Base-by-base conservation (phyloP, 164 flowering plant genomes). In the Brasenia schreberi region DNA sequence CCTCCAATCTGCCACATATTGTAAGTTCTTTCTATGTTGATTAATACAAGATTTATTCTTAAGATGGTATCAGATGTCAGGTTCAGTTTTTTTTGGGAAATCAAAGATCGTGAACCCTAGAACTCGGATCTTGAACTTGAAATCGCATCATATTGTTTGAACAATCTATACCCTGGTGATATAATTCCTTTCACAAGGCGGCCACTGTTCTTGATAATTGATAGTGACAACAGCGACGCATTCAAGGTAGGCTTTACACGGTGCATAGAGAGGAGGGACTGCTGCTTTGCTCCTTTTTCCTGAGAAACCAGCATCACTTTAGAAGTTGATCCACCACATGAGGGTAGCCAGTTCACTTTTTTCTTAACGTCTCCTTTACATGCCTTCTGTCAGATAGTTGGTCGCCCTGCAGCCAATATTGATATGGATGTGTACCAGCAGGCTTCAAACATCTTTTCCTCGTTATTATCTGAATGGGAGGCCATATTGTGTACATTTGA, bases 181-280 rank as follows among this genome's bases (percentile, higher is more conserved):
- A n/a, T n/a, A n/a, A n/a, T n/a, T n/a, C n/a, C n/a, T n/a, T n/a
- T n/a, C n/a, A n/a, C n/a, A n/a, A n/a, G n/a, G n/a, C n/a, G n/a
- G n/a, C n/a, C n/a, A n/a, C n/a, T n/a, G n/a, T n/a, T n/a, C n/a
- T n/a, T n/a, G n/a, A n/a, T n/a, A n/a, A n/a, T n/a, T n/a, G n/a
- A n/a, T n/a, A n/a, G n/a, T n/a, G n/a, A n/a, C n/a, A n/a, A n/a
- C n/a, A n/a, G n/a, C n/a, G n/a, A n/a, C n/a, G n/a, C n/a, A n/a
- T n/a, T n/a, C n/a, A n/a, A n/a, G n/a, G n/a, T n/a, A 94, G 99
- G 88, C 80, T 69, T 23, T 94, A 67, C 95, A 88, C 75, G 97
- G 99, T 56, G 85, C 87, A 63, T 96, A 94, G 77, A 91, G 88
- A 73, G 99, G 95, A 62, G 99, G 91, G 79, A 66, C 84, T 61